Base-by-base conservation (phyloP, 139 green algal genomes). In the Tetradesmus obliquus region DNA sequence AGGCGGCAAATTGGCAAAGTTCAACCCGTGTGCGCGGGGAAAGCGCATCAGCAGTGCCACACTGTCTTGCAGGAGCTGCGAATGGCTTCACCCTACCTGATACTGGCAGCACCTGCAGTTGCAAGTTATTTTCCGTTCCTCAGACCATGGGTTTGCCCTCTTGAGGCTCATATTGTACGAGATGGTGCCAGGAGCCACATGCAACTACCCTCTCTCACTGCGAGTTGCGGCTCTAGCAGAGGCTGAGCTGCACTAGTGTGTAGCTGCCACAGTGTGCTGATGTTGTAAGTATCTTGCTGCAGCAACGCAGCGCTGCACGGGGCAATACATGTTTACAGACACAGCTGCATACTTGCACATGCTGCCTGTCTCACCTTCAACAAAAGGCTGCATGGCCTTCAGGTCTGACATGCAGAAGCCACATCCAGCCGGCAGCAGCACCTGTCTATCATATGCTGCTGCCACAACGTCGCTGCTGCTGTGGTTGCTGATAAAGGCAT, bases 371-470 rank as follows among this genome's bases (percentile, higher is more conserved):
- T 22, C 79, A 89, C 93, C 91, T 85, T 91, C 15, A 1, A 95
- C 54, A 53, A 97, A 88, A 24, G 93, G 91, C 9, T 89, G 60
- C 71, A 95, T 87, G 22, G 51, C 83, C 9, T 86, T 93, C 7
- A 95, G 55, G 54, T 96, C 94, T 15, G 93, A 94, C 86, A 97
- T 92, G 22, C 95, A 93, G 91, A 97, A 96, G 54, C 79, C 13
- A 62, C 32, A 89, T 19, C 71, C 60, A 2, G 92, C 76, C 9
- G 95, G 95, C 57, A 96, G 87, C 55, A 97, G 55, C 32, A 96
- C 91, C 24, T 88, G 55, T 22, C 66, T 9, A 10, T 88, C 57
- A 79, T 32, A 88, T 22, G 84, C 84, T 69, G 84, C 57, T 79
- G 22, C 6, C 10, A 51, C 45, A 19, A 60, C 71, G 53, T 94